These are phyloP conservation scores for Salix caprea DNA, from an alignment of 345 rosid species.

Conservation along the genomic window DNA sequence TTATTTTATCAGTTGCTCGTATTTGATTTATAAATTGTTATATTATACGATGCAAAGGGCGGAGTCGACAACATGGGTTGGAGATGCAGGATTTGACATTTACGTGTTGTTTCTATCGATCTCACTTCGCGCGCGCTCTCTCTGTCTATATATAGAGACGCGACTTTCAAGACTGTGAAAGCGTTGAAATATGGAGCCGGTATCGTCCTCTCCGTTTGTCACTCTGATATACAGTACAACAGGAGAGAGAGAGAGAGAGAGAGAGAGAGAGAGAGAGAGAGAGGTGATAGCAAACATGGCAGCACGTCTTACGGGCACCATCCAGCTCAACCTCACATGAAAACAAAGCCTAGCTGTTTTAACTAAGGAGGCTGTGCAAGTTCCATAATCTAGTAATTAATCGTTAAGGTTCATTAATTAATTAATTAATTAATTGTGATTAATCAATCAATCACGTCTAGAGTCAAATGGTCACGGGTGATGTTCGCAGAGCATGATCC, in stretches of 20 bases:
- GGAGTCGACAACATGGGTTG: slow-evolving; percentile 50
- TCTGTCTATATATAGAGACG: slow-evolving; percentile 9
- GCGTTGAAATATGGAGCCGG: slow-evolving; percentile 76
- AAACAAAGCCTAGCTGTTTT: slow-evolving; percentile 4
- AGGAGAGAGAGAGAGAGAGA: slow-evolving; percentile 4
- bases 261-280: slow-evolving; percentile 8
- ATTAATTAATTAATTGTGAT: background rate
- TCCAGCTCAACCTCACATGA: slow-evolving; percentile 10
- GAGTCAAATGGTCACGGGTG: background rate
- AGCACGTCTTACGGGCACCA: slow-evolving; percentile 53
- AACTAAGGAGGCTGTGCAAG: background rate
- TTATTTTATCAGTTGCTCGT: background rate
- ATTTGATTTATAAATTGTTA: background rate
- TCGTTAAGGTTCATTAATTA: background rate
- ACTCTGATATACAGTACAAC: slow-evolving; percentile 53
- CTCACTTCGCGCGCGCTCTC: slow-evolving; percentile 20
- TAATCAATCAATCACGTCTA: background rate
- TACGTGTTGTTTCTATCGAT: slow-evolving; percentile 46
- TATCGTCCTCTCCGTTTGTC: slow-evolving; percentile 90
- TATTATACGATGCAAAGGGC: background rate
- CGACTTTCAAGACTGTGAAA: slow-evolving; percentile 60
- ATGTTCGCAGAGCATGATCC: background rate
- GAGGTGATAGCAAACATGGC: slow-evolving; percentile 23
- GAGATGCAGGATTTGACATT: slow-evolving; percentile 67
- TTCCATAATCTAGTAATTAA: background rate